Base-by-base conservation (phyloP, 371 early-diverging fungal genomes). In the Actinomucor elegans region DNA sequence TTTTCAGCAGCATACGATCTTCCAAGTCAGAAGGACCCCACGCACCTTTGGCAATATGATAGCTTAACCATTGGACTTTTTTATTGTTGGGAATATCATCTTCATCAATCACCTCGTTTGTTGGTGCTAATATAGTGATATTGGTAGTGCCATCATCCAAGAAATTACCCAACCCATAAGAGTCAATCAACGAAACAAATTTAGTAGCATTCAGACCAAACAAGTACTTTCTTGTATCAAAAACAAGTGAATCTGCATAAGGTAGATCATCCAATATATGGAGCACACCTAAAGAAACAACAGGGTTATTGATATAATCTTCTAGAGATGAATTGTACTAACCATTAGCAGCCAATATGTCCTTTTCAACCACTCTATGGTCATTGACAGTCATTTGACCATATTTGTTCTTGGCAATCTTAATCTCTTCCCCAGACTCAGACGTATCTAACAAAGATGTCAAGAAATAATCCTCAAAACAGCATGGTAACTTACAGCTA, bases 171-270 rank as follows among this genome's bases (percentile, higher is more conserved):
- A 81, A 27, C 1, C 71, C 73, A 24, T 68, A 50, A 1, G 68
- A 49, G 38, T 80, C 73, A 26, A 80, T 29, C 4, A 65, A 41
- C 0, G 71, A 57, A 9, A 73, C 77, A 52, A 81, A 81, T 20
- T 66, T 68, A 7, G 84, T 77, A 1, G 80, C 74, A 45, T 81
- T 77, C 36, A 81, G 31, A 1, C 78, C 77, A 51, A 73, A 45
- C 5, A 78, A 59, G 37, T 78, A 78, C 27, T 74, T 79, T 28
- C 65, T 57, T 2, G 67, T 68, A 32, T 73, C 70, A 61, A 73
- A 76, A 2, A 48, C 51, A 55, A 67, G 11, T 59, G 60, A n/a
- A 21, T 66, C 57, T 7, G 79, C 67, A 10, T 61, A 45, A 17
- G 72, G 55, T 9, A 74, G 52, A 14, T 63, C 66, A 2, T 69